Conservation (phyloP, 1,139 yeast genomes). For the Blastobotrys serpentis region DNA sequence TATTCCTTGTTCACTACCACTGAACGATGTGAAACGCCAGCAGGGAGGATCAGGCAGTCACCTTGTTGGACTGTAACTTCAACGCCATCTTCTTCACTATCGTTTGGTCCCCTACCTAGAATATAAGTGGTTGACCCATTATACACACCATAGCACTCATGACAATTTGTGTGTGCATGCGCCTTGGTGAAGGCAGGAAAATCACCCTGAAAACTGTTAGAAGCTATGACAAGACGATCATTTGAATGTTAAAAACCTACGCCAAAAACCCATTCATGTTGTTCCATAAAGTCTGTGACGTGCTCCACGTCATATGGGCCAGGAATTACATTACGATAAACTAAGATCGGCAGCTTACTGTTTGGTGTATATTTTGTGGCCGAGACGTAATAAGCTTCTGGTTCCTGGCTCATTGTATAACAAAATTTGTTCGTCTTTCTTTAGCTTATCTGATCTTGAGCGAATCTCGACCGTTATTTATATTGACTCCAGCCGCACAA, state of each 20-base stretch:
- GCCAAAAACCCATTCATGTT: not conserved
- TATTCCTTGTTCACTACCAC: not conserved
- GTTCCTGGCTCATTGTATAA: too few relatives aligned
- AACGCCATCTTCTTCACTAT: not conserved
- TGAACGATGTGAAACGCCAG: conserved; percentile 6
- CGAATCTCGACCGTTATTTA: too few relatives aligned
- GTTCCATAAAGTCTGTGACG: conserved; percentile 1
- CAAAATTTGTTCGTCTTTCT: too few relatives aligned
- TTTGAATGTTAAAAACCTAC: not conserved
- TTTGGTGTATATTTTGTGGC: conserved; percentile 1
- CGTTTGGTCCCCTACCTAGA: conserved; percentile 2
- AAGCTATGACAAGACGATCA: too few relatives aligned
- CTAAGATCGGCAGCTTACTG: conserved; percentile 1
- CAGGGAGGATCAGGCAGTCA: conserved; percentile 3
- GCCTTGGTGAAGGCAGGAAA: conserved; percentile 3
- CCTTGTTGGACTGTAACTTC: conserved; percentile 3
- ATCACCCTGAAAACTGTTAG: not conserved
- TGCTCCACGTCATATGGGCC: not conserved
- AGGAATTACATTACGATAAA: not conserved
- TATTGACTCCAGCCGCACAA: not conserved
- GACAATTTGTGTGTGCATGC: conserved; percentile 5
- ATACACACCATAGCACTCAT: conserved; percentile 5
- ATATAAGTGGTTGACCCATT: not conserved
- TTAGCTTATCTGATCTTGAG: not conserved
- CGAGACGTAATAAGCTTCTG: conserved; percentile 8